Conservation (phyloP, 2,329 filamentous ascomycete genomes). For the Emmonsiellopsis sp. region DNA sequence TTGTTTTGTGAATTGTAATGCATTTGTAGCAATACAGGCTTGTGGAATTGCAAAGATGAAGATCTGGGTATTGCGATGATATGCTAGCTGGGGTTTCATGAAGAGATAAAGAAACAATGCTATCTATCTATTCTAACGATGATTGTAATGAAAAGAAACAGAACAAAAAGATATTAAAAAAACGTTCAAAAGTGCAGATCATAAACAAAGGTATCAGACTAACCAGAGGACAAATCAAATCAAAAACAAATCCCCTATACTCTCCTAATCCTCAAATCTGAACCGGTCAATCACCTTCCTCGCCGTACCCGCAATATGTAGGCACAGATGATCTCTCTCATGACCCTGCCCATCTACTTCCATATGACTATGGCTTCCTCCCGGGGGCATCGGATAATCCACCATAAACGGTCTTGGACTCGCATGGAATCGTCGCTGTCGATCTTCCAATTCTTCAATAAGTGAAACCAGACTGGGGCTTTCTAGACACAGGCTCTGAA, state of each 20-base stretch:
- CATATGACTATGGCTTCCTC: neutral
- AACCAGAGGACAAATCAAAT: neutral
- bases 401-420: neutral
- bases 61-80: no score
- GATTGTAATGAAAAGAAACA: neutral
- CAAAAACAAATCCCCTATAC: neutral
- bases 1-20: no score
- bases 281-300: constrained; percentile 16
- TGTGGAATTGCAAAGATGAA: no score
- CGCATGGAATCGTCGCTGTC: constrained; percentile 35
- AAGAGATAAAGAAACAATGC: neutral
- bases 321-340: constrained; percentile 16
- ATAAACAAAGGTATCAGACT: neutral
- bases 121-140: neutral
- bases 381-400: neutral
- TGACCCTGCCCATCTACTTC: constrained; percentile 2
- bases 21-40: no score
- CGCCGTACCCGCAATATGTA: constrained; percentile 18
- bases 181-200: neutral
- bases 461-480: constrained; percentile 29
- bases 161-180: neutral
- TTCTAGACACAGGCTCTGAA: constrained; percentile 20
- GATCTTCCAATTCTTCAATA: constrained; percentile 32
- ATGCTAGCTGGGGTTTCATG: no score
- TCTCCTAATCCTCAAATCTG: constrained; percentile 7